Percentiles rank a stretch among this genome's conserved stretches.
phyloP scores from a whole-genome alignment of 2,329 filamentous ascomycete genomes.

The Juglanconis juglandina region DNA sequence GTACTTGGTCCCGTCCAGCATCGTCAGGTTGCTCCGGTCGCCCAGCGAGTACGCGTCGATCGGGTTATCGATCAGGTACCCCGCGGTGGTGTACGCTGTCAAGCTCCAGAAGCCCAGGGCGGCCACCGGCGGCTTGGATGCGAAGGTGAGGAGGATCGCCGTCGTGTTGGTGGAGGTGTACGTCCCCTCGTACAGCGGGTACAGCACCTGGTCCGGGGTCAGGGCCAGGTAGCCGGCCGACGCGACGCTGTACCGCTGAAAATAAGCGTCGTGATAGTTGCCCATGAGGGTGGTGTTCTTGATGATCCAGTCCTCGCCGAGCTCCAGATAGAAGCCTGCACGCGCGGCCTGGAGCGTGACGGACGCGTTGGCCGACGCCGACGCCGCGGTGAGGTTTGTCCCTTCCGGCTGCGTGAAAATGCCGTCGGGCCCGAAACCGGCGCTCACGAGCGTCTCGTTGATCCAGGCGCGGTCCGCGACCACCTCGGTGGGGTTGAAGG shows the following conservation, averaged over 20 bases:
- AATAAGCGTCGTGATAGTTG: constrained; percentile 6
- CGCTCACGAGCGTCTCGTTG: background rate
- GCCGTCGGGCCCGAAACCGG: background rate
- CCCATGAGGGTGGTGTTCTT: constrained; percentile 1
- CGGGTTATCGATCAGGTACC: constrained; percentile 25
- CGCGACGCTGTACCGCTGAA: constrained; percentile 3
- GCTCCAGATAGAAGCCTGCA: background rate
- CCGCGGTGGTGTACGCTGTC: constrained; percentile 23
- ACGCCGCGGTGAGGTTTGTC: constrained; percentile 14
- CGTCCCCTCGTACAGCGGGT: constrained; percentile 5
- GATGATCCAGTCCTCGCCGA: constrained; percentile 12
- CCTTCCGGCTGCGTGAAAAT: constrained; percentile 4
- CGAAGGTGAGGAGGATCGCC: background rate
- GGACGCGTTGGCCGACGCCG: constrained; percentile 9
- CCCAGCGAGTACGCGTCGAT: constrained; percentile 24
- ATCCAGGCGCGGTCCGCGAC: background rate
- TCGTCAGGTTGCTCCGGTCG: constrained; percentile 25
- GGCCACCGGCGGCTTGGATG: background rate
- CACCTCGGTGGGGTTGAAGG: constrained; percentile 1
- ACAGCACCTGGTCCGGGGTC: constrained; percentile 15
- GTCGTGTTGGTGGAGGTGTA: constrained; percentile 8
- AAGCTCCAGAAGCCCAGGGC: constrained; percentile 26
- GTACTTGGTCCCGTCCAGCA: constrained; percentile 21
- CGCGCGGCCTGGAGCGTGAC: background rate
- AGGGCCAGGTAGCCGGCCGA: constrained; percentile 12